phyloP scores from a whole-genome alignment of 345 rosid species.

The Eutrema heterophyllum region DNA sequence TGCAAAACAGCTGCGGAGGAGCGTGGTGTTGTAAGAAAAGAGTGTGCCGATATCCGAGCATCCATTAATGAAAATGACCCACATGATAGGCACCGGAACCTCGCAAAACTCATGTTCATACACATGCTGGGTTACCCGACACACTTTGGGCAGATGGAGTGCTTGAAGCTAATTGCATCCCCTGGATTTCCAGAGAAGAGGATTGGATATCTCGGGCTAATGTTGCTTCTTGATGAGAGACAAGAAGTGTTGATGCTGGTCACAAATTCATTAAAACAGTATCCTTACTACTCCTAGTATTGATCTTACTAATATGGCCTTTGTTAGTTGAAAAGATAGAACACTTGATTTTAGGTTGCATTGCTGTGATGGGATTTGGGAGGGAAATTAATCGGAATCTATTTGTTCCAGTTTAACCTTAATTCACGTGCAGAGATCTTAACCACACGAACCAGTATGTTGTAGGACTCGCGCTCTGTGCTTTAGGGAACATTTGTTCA shows the following conservation, averaged over 20 bases:
- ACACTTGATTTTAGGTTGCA: background rate
- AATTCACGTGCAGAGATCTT: slow-evolving; percentile 78
- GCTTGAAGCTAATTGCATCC: slow-evolving; percentile 91
- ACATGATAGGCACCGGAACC: slow-evolving; percentile 88
- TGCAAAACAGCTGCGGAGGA: slow-evolving; percentile 99
- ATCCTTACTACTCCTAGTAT: slow-evolving; percentile 43
- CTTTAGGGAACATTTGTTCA: slow-evolving; percentile 96
- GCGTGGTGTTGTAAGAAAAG: slow-evolving; percentile 96
- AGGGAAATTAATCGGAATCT: background rate
- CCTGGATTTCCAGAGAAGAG: slow-evolving; percentile 98
- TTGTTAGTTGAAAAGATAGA: background rate
- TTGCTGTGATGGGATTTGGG: background rate
- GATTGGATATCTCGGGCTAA: slow-evolving; percentile 95
- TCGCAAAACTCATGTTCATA: slow-evolving; percentile 99
- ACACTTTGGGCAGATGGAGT: slow-evolving; percentile 99
- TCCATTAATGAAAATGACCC: slow-evolving; percentile 84
- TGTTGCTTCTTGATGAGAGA: slow-evolving; percentile 99
- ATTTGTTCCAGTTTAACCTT: slow-evolving; percentile 40
- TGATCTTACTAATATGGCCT: background rate
- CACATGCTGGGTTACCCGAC: slow-evolving; percentile 99
- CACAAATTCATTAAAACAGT: slow-evolving; percentile 99
- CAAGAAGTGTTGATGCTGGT: slow-evolving; percentile 99
- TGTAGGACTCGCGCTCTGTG: slow-evolving; percentile 99
- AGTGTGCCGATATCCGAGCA: slow-evolving; percentile 94
- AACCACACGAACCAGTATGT: slow-evolving; percentile 94